Percentiles rank a stretch among this genome's conserved stretches.
Evolutionary conservation across 179 eudicot genomes (phyloP).

Genomic region (Dionaea muscipula): DNA sequence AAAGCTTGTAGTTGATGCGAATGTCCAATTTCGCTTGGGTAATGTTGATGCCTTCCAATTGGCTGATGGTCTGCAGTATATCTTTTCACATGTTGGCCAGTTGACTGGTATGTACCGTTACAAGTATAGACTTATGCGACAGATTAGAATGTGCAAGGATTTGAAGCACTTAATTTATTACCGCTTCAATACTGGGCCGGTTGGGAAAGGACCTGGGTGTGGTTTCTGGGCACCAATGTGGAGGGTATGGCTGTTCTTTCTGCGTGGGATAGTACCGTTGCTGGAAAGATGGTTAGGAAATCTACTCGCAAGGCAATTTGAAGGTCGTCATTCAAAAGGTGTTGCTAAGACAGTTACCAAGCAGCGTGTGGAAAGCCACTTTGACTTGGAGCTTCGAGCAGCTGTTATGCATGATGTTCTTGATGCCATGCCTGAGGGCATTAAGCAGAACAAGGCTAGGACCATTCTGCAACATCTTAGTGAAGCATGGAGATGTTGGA

Average conservation of each 20-base stretch:
- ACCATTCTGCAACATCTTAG: slow-evolving; percentile 96
- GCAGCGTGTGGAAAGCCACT: slow-evolving; percentile 99
- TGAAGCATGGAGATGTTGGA: slow-evolving; percentile 99
- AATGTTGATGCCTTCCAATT: slow-evolving; percentile 98
- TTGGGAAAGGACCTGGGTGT: slow-evolving; percentile 99
- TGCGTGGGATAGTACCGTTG: slow-evolving; percentile 94
- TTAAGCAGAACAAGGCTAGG: slow-evolving; percentile 91
- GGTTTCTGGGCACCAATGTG: slow-evolving; percentile 99
- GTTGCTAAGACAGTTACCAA: slow-evolving; percentile 98
- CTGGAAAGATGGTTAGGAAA: slow-evolving; percentile 98
- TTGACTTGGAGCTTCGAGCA: slow-evolving; percentile 98
- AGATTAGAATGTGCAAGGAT: slow-evolving; percentile 97
- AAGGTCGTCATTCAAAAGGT: slow-evolving; percentile 97
- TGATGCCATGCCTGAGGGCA: slow-evolving; percentile 99
- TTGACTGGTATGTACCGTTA: slow-evolving; percentile 96
- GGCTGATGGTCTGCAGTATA: slow-evolving; percentile 97
- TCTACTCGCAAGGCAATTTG: slow-evolving; percentile 91
- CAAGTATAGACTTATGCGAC: slow-evolving; percentile 97
- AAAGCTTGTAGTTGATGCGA: slow-evolving; percentile 97
- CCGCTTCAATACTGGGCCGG: slow-evolving; percentile 97
- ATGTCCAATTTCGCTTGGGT: slow-evolving; percentile 94
- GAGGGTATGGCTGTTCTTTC: slow-evolving; percentile 99
- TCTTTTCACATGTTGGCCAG: slow-evolving; percentile 96
- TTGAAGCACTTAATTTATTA: slow-evolving; percentile 93
- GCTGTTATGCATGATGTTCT: slow-evolving; percentile 99